A percentile compares a stretch with the other conserved stretches of the same genome.
Evolutionary conservation across 257 asterid species (phyloP).

Genomic region (Solanum rostratum): DNA sequence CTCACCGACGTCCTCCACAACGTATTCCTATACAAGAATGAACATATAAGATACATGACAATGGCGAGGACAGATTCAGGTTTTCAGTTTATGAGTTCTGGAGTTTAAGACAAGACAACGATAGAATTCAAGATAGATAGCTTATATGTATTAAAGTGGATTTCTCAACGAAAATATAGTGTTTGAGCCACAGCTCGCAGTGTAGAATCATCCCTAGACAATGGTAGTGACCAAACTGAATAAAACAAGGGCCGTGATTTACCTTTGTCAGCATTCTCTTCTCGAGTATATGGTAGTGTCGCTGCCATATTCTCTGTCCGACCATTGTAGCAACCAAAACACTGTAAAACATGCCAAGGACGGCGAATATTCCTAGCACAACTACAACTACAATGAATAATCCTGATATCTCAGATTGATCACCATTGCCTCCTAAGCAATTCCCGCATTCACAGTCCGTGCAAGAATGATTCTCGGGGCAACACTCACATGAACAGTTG

Average conservation of each 20-base stretch:
- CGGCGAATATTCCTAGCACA: conserved; percentile 70
- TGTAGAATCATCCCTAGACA: background rate
- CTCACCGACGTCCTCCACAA: conserved; percentile 92
- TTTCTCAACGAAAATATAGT: background rate
- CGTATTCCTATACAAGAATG: conserved; percentile 52
- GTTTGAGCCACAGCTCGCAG: background rate
- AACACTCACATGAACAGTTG: conserved; percentile 34
- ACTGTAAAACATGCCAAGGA: conserved; percentile 81
- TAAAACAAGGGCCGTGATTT: conserved; percentile 4
- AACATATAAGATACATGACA: background rate
- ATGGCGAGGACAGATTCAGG: background rate
- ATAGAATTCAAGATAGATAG: background rate
- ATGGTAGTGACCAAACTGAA: background rate
- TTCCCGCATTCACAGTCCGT: conserved; percentile 79
- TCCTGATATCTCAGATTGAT: conserved; percentile 77
- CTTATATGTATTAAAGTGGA: background rate
- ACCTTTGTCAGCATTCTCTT: conserved; percentile 92
- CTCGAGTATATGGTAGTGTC: conserved; percentile 91
- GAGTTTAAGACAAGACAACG: background rate
- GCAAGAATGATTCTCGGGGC: conserved; percentile 12
- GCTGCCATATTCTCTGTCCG: conserved; percentile 96
- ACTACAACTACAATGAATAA: conserved; percentile 57
- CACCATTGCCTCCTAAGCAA: conserved; percentile 71
- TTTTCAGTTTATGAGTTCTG: background rate
- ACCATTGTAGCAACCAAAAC: conserved; percentile 91